Evolutionary conservation across 805 yeast species (phyloP), one percentile per base, ranked within the genome.

Genomic region (Vanderwaltozyma tropicalis): DNA sequence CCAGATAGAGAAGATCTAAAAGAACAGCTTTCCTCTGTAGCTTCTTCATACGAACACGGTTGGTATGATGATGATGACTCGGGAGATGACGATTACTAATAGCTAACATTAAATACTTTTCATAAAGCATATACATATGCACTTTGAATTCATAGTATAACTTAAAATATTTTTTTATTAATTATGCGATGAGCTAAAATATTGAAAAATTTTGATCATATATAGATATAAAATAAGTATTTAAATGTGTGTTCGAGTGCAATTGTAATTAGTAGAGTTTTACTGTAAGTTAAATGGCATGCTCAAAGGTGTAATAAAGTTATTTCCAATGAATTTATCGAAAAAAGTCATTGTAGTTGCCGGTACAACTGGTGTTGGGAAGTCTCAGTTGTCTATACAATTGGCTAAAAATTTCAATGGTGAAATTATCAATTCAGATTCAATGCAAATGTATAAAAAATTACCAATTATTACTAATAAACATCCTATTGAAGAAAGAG

Each of bases 331-430:
- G 20, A n/a, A n/a, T n/a, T 17, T 33, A 30, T 14, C 31, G 7
- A 32, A 50, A 40, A 68, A 66, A 39, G 57, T 84, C 5, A 68
- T 82, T 20, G 76, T 85, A 13, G 72, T 84, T 14, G 81, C 83
- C 3, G 98, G 98, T 0, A 88, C 95, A 26, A 89, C 98, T 0
- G 98, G 97, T 0, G 96, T 87, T 11, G 98, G 98, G 0, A 89
- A 89, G 54, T 88, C 96, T 0, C 86, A 84, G 48, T 69, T 75
- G 50, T 56, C 65, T 8, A 52, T 49, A 29, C 89, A 86, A 42
- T 57, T 92, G 16, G 96, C 96, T 10, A 68, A 73, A 47, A 69
- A 69, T 20, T 70, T 81, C 37, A 72, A 78, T 52, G 97, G 97
- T 16, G 97, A 92, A 54, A 69, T 92, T 45, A 82, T 92, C 45